These are phyloP conservation scores for Panaeolus cyanescens DNA, from an alignment of 768 basidiomycete genomes.

Conservation along the genomic window DNA sequence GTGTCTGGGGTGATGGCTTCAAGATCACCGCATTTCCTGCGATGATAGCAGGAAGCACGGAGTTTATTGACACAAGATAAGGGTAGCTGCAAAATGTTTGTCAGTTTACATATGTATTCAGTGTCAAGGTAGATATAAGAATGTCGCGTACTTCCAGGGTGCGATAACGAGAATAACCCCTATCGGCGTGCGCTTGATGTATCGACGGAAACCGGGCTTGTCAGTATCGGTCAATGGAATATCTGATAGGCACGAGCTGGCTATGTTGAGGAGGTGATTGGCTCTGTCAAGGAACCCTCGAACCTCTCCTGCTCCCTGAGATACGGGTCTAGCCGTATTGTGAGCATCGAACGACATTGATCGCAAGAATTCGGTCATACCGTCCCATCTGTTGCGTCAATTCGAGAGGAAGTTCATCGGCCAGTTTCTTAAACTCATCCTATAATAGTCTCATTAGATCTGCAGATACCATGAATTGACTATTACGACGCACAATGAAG, in stretches of 20 bases:
- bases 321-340: conserved; percentile 62
- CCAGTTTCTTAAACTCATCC: conserved; percentile 51
- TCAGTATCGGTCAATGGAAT: conserved; percentile 75
- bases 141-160: conserved; percentile 88
- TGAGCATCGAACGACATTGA: background rate
- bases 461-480: background rate
- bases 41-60: conserved; percentile 87
- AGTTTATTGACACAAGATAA: conserved; percentile 88
- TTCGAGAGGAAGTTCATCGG: conserved; percentile 70
- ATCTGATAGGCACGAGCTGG: conserved; percentile 71
- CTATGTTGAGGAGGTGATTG: conserved; percentile 83
- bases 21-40: conserved; percentile 90
- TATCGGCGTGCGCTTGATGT: conserved; percentile 80
- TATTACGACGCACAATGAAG: conserved; percentile 33
- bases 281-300: conserved; percentile 81
- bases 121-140: background rate
- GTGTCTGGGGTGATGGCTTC: conserved; percentile 97
- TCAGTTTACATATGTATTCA: background rate
- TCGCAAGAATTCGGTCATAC: conserved; percentile 44
- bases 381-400: conserved; percentile 91
- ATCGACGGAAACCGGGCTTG: conserved; percentile 81
- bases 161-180: conserved; percentile 89
- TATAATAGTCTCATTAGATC: conserved; percentile 15
- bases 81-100: conserved; percentile 60
- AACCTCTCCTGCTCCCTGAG: conserved; percentile 79